Evolutionary conservation across 257 asterid genomes (phyloP), one percentile per base, ranked within the genome.

Genomic region (Handroanthus guayacan): DNA sequence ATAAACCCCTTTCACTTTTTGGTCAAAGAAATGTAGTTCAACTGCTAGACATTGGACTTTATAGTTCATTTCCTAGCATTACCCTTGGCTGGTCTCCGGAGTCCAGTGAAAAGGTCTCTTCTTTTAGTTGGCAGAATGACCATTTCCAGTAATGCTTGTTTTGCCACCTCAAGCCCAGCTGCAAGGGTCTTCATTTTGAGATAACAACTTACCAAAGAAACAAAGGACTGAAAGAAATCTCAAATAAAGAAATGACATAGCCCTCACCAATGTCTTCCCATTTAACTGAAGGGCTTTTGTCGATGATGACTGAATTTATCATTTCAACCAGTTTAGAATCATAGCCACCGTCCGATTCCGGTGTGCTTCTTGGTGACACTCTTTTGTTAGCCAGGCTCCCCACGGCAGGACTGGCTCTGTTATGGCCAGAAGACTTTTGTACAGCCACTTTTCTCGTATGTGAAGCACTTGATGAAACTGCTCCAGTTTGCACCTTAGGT

Each of bases 101-200:
- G 94, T 52, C 98, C 98, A 74, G 98, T 95, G 79, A 95, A 95
- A 58, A 95, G 98, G 80, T 95, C 99, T 85, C 88, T 87, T 82
- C 99, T 87, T 85, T 86, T 91, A 77, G 97, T 91, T 57, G 99
- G 99, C 67, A 95, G 86, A 81, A 95, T 95, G 62, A 93, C 97
- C 99, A 95, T 95, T 86, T 95, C 99, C 69, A 89, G 76, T 79
- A 95, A 83, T 73, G 99, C 88, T 85, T 93, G 99, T 76, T 95
- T 95, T 64, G 99, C 99, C 88, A 83, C 84, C 86, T 93, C 98
- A 82, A 95, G 99, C 76, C 99, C 99, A 71, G 99, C 99, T 95
- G 89, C 83, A 90, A 61, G 61, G 65, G 77, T 74, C 57, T 62
- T 61, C 68, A 20, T 16, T 44, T 43, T 75, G 67, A 84, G 79